Conservation (phyloP, 306 rosid genomes). For the Neltuma alba region DNA sequence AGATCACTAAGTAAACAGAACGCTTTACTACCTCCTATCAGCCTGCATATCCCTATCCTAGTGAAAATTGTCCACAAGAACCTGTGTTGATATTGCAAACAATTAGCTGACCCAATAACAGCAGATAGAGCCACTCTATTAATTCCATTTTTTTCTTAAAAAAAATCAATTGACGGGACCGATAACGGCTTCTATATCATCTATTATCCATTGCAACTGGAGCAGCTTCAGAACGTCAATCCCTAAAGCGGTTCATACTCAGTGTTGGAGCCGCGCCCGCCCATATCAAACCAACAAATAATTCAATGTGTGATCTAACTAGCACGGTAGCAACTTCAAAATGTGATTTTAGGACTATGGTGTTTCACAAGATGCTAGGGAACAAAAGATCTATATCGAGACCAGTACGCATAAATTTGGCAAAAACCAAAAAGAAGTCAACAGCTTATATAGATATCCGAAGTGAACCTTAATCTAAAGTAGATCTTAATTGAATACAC, state of each 20-base stretch:
- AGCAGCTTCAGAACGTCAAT: constrained; percentile 1
- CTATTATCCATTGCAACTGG: constrained; percentile 5
- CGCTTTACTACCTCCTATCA: constrained; percentile 5
- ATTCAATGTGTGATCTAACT: neutral
- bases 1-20: constrained; percentile 12
- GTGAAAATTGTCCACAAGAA: constrained; percentile 15
- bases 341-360: constrained; percentile 21
- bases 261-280: neutral
- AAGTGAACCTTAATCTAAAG: constrained; percentile 30
- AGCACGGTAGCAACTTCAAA: constrained; percentile 12
- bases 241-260: neutral
- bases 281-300: constrained; percentile 1
- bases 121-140: neutral
- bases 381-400: constrained; percentile 25
- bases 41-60: constrained; percentile 10
- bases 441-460: constrained; percentile 19
- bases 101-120: constrained; percentile 2
- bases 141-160: neutral
- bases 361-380: neutral
- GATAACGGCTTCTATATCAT: neutral
- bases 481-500: constrained; percentile 46
- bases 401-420: neutral
- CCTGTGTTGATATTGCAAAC: neutral
- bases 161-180: neutral
- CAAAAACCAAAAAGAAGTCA: constrained; percentile 7